Conservation (phyloP, 306 rosid genomes). For the Luffa aegyptiaca region DNA sequence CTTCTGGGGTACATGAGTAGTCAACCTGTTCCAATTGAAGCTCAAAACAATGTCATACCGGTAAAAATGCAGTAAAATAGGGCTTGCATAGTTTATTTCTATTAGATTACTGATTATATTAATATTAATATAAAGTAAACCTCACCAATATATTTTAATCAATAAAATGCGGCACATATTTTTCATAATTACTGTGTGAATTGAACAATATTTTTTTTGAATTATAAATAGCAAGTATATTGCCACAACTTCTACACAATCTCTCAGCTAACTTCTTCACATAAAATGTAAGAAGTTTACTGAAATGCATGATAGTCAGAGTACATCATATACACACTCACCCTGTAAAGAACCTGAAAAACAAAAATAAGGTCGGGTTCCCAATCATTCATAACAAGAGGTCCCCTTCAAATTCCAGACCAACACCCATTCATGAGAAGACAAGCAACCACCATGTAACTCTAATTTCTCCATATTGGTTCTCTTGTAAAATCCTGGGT, state of each 20-base stretch:
- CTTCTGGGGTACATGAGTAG: slow-evolving; percentile 77
- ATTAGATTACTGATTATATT: background rate
- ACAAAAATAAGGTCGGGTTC: background rate
- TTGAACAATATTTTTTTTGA: background rate
- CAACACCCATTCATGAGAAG: background rate
- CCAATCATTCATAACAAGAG: background rate
- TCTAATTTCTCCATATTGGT: background rate
- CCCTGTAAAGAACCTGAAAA: background rate
- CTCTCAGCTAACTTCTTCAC: background rate
- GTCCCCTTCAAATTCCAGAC: background rate
- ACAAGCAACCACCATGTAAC: background rate
- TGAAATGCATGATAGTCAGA: background rate
- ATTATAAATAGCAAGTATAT: background rate
- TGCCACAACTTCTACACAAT: background rate
- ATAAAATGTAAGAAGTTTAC: background rate
- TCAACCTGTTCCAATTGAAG: slow-evolving; percentile 46
- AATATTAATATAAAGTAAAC: background rate
- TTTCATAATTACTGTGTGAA: background rate
- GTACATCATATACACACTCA: background rate
- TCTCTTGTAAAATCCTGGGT: background rate
- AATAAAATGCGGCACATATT: background rate
- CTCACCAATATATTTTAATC: background rate
- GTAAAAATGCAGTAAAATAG: background rate
- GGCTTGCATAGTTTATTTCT: background rate
- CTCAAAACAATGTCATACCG: background rate